phyloP scores from a whole-genome alignment of 2,329 filamentous ascomycete species.

The Aquanectria penicillioides region DNA sequence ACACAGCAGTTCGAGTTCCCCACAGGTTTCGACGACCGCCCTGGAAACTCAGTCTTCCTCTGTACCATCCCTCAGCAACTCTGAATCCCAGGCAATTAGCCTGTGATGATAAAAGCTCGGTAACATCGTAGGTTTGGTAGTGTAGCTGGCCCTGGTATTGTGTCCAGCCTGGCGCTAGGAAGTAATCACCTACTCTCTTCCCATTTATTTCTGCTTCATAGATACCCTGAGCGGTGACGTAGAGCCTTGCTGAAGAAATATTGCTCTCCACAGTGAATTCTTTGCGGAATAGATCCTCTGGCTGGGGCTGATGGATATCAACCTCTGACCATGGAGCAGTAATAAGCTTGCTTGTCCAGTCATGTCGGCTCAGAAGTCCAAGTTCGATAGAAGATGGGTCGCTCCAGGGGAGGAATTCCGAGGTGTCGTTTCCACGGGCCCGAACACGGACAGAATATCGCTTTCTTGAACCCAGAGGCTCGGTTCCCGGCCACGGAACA shows the following conservation, averaged over 20 bases:
- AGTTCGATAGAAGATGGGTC: conserved; percentile 39
- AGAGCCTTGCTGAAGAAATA: conserved; percentile 48
- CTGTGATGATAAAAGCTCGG: conserved; percentile 43
- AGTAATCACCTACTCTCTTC: conserved; percentile 46
- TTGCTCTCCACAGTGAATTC: conserved; percentile 14
- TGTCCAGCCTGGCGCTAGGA: conserved; percentile 61
- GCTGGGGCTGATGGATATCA: conserved; percentile 35
- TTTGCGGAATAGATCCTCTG: conserved; percentile 26
- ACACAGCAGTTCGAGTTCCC: conserved; percentile 51
- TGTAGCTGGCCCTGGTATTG: conserved; percentile 57
- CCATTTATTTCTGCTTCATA: conserved; percentile 59
- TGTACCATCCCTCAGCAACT: conserved; percentile 62
- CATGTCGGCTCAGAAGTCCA: conserved; percentile 42
- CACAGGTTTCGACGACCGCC: conserved; percentile 44
- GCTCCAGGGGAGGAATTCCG: conserved; percentile 23
- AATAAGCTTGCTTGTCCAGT: conserved; percentile 45
- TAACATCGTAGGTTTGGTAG: conserved; percentile 64
- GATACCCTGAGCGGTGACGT: conserved; percentile 56
- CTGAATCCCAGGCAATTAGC: conserved; percentile 32
- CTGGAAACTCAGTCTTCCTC: conserved; percentile 48
- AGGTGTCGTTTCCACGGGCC: background rate
- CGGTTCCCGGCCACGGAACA: conserved; percentile 20
- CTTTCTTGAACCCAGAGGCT: conserved; percentile 20
- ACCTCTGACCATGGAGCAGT: conserved; percentile 31
- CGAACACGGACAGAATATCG: conserved; percentile 25